Percentiles rank a stretch among this genome's conserved stretches.
phyloP scores from a whole-genome alignment of 73 alveolate genomes.

The Blepharisma japonicum region DNA sequence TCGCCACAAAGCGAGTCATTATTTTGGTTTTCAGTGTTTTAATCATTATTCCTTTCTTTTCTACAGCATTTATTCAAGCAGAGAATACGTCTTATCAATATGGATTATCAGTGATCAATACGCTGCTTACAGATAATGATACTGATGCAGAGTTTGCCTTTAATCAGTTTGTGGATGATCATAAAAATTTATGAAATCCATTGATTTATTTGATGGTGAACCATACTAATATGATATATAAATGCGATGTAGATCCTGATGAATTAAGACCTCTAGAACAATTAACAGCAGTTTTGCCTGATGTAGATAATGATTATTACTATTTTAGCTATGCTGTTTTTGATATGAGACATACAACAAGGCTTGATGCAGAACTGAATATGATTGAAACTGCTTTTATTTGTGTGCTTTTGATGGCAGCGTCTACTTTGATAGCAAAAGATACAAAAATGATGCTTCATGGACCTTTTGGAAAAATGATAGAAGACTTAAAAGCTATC shows the following conservation, averaged over 20 bases:
- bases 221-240: no score
- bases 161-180: neutral
- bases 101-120: conserved; percentile 31
- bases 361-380: conserved; percentile 47
- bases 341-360: conserved; percentile 46
- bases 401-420: conserved; percentile 65
- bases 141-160: neutral
- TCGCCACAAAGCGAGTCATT: conserved; percentile 74
- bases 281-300: neutral
- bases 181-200: neutral
- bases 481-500: conserved; percentile 56
- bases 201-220: conserved; percentile 13
- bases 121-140: neutral
- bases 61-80: conserved; percentile 36
- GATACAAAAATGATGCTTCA: conserved; percentile 75
- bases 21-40: conserved; percentile 68
- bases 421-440: conserved; percentile 63
- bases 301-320: neutral
- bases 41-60: conserved; percentile 49
- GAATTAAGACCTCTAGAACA: neutral
- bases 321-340: conserved; percentile 22
- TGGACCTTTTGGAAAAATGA: conserved; percentile 80
- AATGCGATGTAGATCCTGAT: neutral
- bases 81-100: conserved; percentile 32
- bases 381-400: conserved; percentile 69